phyloP scores from a whole-genome alignment of 805 yeast species.

The Lipomyces yamadae region DNA sequence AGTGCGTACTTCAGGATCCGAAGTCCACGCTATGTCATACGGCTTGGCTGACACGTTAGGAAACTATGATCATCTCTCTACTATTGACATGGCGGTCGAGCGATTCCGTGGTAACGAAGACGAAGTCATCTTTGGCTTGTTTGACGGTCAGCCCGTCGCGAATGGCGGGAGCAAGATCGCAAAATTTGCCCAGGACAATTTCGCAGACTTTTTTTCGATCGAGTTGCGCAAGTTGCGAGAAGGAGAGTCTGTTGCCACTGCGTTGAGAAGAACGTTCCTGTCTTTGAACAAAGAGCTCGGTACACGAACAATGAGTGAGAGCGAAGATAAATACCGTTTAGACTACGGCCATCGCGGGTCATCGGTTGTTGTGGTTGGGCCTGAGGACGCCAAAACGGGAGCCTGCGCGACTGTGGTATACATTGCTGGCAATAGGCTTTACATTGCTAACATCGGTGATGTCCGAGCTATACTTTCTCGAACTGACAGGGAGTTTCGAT shows the following conservation, averaged over 20 bases:
- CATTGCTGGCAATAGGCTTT: slow-evolving; percentile 69
- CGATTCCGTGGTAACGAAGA: slow-evolving; percentile 83
- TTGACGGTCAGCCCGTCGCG: slow-evolving; percentile 73
- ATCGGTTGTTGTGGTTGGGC: slow-evolving; percentile 54
- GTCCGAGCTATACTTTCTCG: slow-evolving; percentile 79
- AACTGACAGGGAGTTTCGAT: slow-evolving; percentile 77
- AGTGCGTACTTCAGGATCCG: slow-evolving; percentile 87
- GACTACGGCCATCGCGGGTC: slow-evolving; percentile 24
- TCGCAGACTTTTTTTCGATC: slow-evolving; percentile 67
- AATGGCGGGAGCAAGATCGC: slow-evolving; percentile 55
- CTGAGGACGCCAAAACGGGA: slow-evolving; percentile 77
- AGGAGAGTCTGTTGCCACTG: slow-evolving; percentile 65
- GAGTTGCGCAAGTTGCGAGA: slow-evolving; percentile 60
- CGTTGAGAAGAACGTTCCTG: slow-evolving; percentile 80
- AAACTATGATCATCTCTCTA: slow-evolving; percentile 61
- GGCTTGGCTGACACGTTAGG: slow-evolving; percentile 94
- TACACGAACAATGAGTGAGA: slow-evolving; percentile 42
- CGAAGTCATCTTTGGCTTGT: slow-evolving; percentile 78
- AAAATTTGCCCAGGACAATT: slow-evolving; percentile 69
- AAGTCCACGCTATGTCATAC: slow-evolving; percentile 72
- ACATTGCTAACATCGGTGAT: slow-evolving; percentile 91
- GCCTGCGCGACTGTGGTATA: slow-evolving; percentile 84
- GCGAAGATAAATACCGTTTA: slow-evolving; percentile 37
- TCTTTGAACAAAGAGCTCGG: slow-evolving; percentile 82
- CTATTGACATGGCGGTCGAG: slow-evolving; percentile 85